Base-by-base conservation (phyloP, 805 yeast genomes). In the Zygosaccharomyces bisporus region DNA sequence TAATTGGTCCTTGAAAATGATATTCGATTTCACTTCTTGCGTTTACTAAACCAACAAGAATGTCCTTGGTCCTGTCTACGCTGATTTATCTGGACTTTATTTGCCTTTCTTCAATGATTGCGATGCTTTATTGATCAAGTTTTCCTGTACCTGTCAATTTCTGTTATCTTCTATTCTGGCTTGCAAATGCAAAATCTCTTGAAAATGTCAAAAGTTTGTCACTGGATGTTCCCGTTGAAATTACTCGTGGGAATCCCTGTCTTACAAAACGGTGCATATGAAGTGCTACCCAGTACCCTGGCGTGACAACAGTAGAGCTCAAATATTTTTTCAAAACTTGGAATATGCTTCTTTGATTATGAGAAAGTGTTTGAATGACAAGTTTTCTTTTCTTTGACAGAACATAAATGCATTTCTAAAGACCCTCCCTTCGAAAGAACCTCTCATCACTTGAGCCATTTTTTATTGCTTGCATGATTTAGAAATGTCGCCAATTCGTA, bases 251-350 rank as follows among this genome's bases (percentile, higher is more conserved):
- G 38, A 18, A 34, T 31, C 41, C 34, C 36, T 3, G 48, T 30
- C 38, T 50, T 50, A 43, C 40, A 38, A 14, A 34, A 44, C n/a
- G 51, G 53, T 44, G 51, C 36, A 44, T 34, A 27, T 46, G 35
- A 34, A 47, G 49, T 13, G 53, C 51, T 14, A 46, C 49, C 47
- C 51, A 46, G 36, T 41, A 49, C 9, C 46, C 50, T 18, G 45
- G 46, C 34, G 43, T 47, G 9, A 34, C 31, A 20, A 43, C 29
- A 16, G 47, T 46, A 35, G 39, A 32, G 16, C 31, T 39, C 14
- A 36, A 16, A 29, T 49, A 41, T 25, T 37, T 20, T 39, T 46
- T n/a, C n/a, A 25, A 32, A 43, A 43, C 43, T 35, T 40, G 20
- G 50, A 39, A 21, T 45, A 27, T 42, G 46, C 47, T 10, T 41